These are phyloP conservation scores for Tubosaeta brunneosetosa DNA, from an alignment of 768 basidiomycete species.

Conservation along the genomic window DNA sequence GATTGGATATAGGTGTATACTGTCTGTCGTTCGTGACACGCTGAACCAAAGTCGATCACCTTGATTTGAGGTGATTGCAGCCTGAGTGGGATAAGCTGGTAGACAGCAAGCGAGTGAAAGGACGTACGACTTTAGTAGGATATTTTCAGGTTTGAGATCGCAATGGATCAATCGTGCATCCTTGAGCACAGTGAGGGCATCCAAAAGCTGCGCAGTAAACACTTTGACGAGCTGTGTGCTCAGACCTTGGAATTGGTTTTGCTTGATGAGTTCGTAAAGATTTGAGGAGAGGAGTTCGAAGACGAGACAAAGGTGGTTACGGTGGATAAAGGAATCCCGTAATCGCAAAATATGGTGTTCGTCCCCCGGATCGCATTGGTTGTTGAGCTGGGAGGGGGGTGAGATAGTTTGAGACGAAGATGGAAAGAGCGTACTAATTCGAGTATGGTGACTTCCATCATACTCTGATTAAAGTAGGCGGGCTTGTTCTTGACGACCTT, in stretches of 20 bases:
- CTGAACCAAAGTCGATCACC: conserved; percentile 98
- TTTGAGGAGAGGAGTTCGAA: conserved; percentile 97
- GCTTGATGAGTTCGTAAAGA: conserved; percentile 98
- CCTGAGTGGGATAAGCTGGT: conserved; percentile 35
- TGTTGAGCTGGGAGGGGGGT: conserved; percentile 67
- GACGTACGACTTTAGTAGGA: conserved; percentile 86
- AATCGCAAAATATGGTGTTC: conserved; percentile 95
- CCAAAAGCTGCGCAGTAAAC: conserved; percentile 93
- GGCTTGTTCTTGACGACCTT: conserved; percentile 99
- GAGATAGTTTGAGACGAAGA: neutral
- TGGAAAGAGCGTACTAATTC: conserved; percentile 70
- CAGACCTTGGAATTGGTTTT: conserved; percentile 97
- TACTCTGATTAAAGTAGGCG: conserved; percentile 98
- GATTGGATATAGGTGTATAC: conserved; percentile 99
- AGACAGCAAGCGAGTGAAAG: neutral
- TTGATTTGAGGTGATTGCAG: conserved; percentile 98
- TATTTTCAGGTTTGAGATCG: conserved; percentile 98
- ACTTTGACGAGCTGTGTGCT: conserved; percentile 97
- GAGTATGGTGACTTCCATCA: conserved; percentile 99
- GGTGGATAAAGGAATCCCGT: conserved; percentile 94
- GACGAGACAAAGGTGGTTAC: conserved; percentile 93
- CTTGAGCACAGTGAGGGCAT: conserved; percentile 88
- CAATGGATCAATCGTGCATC: conserved; percentile 97
- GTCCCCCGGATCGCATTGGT: conserved; percentile 87
- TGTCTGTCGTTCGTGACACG: conserved; percentile 98